These are phyloP conservation scores for Cryptosporidium meleagridis DNA, from an alignment of 169 alveolate species.

Conservation along the genomic window DNA sequence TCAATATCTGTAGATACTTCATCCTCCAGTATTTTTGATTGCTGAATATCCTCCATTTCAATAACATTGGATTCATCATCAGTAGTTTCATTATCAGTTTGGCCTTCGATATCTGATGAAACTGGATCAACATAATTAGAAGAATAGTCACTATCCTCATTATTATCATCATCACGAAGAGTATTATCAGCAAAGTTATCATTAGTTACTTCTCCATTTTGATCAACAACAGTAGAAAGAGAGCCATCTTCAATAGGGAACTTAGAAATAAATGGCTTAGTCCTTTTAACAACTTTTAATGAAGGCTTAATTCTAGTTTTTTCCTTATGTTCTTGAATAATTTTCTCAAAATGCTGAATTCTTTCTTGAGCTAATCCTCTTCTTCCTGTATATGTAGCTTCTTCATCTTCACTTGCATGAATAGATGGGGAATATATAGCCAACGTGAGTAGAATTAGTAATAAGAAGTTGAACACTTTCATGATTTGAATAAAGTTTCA, in stretches of 20 bases:
- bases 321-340: conserved; percentile 1
- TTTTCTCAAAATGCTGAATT: conserved; percentile 39
- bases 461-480: conserved; percentile 7
- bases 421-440: not conserved
- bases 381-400: not conserved
- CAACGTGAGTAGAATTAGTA: not conserved
- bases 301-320: not conserved
- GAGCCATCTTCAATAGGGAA: not conserved
- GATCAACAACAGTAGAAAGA: not conserved
- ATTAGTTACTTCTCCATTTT: not conserved
- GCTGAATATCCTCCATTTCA: not conserved
- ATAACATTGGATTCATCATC: not conserved
- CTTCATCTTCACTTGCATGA: not conserved
- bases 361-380: conserved; percentile 44
- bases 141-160: too few relatives aligned
- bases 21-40: not conserved
- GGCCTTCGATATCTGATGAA: not conserved
- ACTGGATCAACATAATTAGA: not conserved
- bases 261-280: conserved; percentile 3
- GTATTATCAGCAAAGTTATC: too few relatives aligned
- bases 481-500: not conserved
- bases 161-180: too few relatives aligned
- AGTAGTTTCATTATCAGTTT: not conserved
- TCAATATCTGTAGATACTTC: not conserved
- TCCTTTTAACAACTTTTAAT: conserved; percentile 42